Conservation (phyloP, 352 stramenopile species). For the Discostella stelligera region DNA sequence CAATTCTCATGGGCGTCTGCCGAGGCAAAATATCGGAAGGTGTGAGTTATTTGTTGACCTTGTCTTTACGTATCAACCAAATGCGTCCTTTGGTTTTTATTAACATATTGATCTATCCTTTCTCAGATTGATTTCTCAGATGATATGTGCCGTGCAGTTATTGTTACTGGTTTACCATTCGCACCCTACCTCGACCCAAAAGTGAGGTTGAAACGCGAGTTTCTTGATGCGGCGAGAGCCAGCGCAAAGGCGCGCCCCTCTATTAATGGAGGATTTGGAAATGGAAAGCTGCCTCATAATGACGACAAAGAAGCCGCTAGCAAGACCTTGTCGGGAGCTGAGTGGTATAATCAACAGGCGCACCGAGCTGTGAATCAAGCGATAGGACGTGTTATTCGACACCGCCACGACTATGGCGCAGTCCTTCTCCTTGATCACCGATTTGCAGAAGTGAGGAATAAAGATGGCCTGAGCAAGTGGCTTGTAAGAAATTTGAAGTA, state of each 20-base stretch:
- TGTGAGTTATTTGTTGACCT: constrained; percentile 68
- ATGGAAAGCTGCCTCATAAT: constrained; percentile 14
- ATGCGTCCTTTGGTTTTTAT: background rate
- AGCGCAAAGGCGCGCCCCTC: constrained; percentile 43
- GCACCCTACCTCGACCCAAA: constrained; percentile 95
- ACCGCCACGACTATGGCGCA: constrained; percentile 95
- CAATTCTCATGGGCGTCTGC: constrained; percentile 97
- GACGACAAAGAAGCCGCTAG: constrained; percentile 13
- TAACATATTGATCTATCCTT: background rate
- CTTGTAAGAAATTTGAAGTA: constrained; percentile 58
- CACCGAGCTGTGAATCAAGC: constrained; percentile 98
- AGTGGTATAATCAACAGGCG: constrained; percentile 99
- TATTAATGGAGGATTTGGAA: constrained; percentile 65
- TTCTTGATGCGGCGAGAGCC: constrained; percentile 85
- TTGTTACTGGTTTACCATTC: constrained; percentile 99
- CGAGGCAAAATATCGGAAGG: constrained; percentile 98
- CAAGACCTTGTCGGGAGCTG: constrained; percentile 89
- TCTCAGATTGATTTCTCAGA: constrained; percentile 93
- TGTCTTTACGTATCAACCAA: background rate
- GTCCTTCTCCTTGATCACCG: constrained; percentile 97
- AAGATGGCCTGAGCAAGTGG: constrained; percentile 94
- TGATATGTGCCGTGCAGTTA: constrained; percentile 93
- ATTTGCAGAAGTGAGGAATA: constrained; percentile 89
- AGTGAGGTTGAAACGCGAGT: constrained; percentile 96
- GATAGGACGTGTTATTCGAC: constrained; percentile 97